Percentiles rank a stretch among this genome's conserved stretches.
These are phyloP conservation scores for Cladobotryum mycophilum DNA, from an alignment of 2,329 filamentous ascomycete genomes.

Conservation along the genomic window DNA sequence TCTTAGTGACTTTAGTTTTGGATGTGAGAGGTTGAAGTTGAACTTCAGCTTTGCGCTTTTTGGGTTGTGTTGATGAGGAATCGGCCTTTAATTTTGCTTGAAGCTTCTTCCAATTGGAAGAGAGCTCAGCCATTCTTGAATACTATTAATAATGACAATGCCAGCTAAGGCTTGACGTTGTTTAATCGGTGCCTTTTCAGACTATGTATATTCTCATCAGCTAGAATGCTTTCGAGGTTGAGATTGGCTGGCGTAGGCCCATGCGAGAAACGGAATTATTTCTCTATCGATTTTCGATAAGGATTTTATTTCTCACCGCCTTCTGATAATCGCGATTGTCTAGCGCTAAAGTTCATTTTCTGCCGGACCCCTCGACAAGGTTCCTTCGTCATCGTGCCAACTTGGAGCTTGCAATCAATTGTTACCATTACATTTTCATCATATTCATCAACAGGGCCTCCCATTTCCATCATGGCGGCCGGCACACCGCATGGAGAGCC, in stretches of 20 bases:
- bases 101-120: conserved; percentile 73
- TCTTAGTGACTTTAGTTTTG: conserved; percentile 22
- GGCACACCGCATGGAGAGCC: conserved; percentile 44
- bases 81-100: conserved; percentile 55
- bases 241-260: no score
- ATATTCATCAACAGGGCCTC: conserved; percentile 8
- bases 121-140: conserved; percentile 40
- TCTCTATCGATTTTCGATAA: not conserved
- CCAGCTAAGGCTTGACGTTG: not conserved
- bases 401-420: not conserved
- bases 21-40: conserved; percentile 22
- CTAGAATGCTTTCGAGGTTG: no score
- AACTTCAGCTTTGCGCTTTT: conserved; percentile 37
- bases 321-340: not conserved
- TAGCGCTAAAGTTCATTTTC: conserved; percentile 5
- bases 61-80: conserved; percentile 30
- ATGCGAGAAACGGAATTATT: not conserved
- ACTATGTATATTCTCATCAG: not conserved
- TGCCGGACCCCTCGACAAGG: not conserved
- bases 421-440: not conserved
- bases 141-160: not conserved
- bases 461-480: conserved; percentile 46
- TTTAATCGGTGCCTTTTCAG: not conserved
- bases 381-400: not conserved
- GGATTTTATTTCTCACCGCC: conserved; percentile 4